Evolutionary conservation across 1,284 basidiomycete species (phyloP), one percentile per base, ranked within the genome.

Genomic region (Ustilago xerochloae): DNA sequence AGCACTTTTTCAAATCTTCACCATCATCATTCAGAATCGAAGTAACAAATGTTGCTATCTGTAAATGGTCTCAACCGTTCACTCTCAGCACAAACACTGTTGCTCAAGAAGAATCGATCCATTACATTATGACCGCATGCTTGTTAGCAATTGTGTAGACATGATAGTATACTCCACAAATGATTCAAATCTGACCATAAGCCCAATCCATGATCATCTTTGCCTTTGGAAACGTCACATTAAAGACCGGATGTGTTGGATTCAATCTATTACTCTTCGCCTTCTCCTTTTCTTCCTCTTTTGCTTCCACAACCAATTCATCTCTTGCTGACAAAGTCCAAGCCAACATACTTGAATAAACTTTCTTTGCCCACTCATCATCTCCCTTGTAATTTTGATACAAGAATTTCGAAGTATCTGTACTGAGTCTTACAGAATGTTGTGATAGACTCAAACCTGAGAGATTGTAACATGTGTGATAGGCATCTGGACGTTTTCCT

Each of bases 401-500:
- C 22, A 71, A 18, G 8, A 24, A 49, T 13, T n/a, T 47, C 4
- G 46, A 50, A 18, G 63, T 71, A 15, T 65, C 67, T 12, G 61
- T 50, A 46, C 77, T 76, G n/a, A 63, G 58, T 18, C 61, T 55
- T 15, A 82, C 56, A 6, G 66, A 67, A 53, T 83, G 81, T 60
- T 83, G 80, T 2, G 75, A 62, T 9, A 82, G 63, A 20, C 77
- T 74, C 22, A 84, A 61, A 4, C 82, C 83, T 15, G 71, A 67
- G 7, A 84, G 73, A 53, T 84, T 84, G 79, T 84, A 83, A 65
- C 78, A 81, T n/a, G 82, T 84, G 50, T 84, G 83, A 57, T 84
- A 84, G 15, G 81, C 81, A 46, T 84, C 83, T 2, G 82, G 72
- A 41, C 84, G 92, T 91, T 97, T 97, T 46, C 92, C 92, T 10